These are phyloP conservation scores for Brassica hybrid DNA, from an alignment of 441 rosid genomes.

Conservation along the genomic window DNA sequence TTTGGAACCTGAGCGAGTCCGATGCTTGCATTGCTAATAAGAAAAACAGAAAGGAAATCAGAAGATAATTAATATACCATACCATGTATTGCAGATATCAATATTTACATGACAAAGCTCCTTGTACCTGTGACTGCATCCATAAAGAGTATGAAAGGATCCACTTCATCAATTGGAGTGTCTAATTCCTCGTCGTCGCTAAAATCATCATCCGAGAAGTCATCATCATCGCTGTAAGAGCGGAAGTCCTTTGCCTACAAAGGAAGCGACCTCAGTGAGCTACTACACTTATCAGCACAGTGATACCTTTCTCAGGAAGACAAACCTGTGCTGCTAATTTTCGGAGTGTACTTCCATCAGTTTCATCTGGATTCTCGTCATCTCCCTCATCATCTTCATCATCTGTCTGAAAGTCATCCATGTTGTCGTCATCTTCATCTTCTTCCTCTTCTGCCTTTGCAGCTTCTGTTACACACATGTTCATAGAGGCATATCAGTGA, in stretches of 20 bases:
- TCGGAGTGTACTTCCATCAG: slow-evolving; percentile 74
- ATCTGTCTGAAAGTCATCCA: slow-evolving; percentile 92
- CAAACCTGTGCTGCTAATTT: slow-evolving; percentile 89
- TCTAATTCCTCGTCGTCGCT: slow-evolving; percentile 93
- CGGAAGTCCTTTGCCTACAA: slow-evolving; percentile 80
- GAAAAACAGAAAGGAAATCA: background rate
- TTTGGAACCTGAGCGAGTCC: slow-evolving; percentile 74
- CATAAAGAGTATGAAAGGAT: slow-evolving; percentile 91
- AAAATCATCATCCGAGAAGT: slow-evolving; percentile 72
- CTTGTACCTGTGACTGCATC: slow-evolving; percentile 79
- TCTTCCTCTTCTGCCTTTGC: slow-evolving; percentile 87
- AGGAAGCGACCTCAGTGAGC: slow-evolving; percentile 18
- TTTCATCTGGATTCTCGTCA: slow-evolving; percentile 91
- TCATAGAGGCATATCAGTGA: slow-evolving; percentile 18
- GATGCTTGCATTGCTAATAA: slow-evolving; percentile 72
- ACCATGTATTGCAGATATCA: too few species aligned
- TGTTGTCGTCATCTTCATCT: slow-evolving; percentile 89
- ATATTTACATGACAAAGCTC: background rate
- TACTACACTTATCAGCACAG: background rate
- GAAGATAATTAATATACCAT: background rate
- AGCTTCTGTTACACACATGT: slow-evolving; percentile 59
- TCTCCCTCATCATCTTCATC: slow-evolving; percentile 86
- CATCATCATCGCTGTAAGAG: slow-evolving; percentile 69
- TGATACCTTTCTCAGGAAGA: slow-evolving; percentile 14
- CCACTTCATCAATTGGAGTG: slow-evolving; percentile 95